Evolutionary conservation across 1,284 basidiomycete genomes (phyloP), one percentile per base, ranked within the genome.

Genomic region (Golubevia sp.): DNA sequence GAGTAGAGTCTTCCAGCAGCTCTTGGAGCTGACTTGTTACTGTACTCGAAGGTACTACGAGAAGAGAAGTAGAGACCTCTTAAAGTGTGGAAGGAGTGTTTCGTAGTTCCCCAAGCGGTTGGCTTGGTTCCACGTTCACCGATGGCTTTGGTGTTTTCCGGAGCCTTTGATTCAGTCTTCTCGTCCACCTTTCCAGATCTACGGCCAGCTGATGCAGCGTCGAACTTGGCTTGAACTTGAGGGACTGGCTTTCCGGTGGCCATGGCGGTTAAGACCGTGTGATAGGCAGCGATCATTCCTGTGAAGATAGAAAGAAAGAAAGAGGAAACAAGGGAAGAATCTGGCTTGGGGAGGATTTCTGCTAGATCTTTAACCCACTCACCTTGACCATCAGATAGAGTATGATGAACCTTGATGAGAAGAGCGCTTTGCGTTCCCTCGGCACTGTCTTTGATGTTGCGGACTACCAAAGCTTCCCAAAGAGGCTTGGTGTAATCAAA

Each of bases 351-450:
- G 18, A 11, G 5, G 18, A 55, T 23, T 6, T 38, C 24, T 6
- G 26, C 20, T 30, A 21, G 20, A 5, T 55, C 11, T 38, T 20
- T 55, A 21, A n/a, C 15, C 23, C 7, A 26, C 26, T 30, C 13
- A 26, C 55, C 79, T 52, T 83, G 80, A 1, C 80, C 80, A 24
- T 83, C 80, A 3, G 78, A 79, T 52, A 83, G 73, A 57, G 71
- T 68, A 64, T 83, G 80, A 62, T 83, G 80, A 48, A 83, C 79
- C 66, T 83, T 83, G 79, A 83, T 80, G 76, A 83, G 78, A 26
- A 83, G 65, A 3, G 77, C 79, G 44, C 71, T 74, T 50, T 68
- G 68, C 21, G 72, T 77, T 23, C 80, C 80, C 25, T 81, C 71
- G 18, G 61, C 51, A 11, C 77, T 81, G 62, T 77, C 61, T 11